Conservation (phyloP, 805 yeast genomes). For the Ogataea dorogensis region DNA sequence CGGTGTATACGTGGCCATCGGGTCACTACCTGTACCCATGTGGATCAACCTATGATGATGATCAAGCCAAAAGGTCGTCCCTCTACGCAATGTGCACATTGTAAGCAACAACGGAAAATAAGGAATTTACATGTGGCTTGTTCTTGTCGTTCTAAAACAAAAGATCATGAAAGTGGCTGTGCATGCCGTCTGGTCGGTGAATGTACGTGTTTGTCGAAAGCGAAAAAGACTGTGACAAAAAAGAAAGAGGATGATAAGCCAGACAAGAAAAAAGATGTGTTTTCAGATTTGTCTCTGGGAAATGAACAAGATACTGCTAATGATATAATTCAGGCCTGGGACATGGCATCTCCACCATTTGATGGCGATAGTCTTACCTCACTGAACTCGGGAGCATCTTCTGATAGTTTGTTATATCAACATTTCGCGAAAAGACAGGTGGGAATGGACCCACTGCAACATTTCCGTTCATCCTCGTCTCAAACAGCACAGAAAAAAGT, state of each 20-base stretch:
- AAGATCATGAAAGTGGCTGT: conserved; percentile 30
- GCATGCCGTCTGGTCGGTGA: conserved; percentile 33
- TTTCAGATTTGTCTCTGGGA: conserved; percentile 8
- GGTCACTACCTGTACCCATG: conserved; percentile 90
- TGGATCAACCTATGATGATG: conserved; percentile 86
- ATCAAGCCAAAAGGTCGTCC: conserved; percentile 98
- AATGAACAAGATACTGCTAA: conserved; percentile 18
- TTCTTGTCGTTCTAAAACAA: conserved; percentile 56
- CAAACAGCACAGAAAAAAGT: conserved; percentile 21
- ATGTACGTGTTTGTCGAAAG: conserved; percentile 34
- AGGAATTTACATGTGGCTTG: conserved; percentile 70
- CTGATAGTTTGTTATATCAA: conserved; percentile 20
- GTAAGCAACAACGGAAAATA: conserved; percentile 69
- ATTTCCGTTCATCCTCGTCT: conserved; percentile 24
- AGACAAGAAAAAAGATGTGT: conserved; percentile 9
- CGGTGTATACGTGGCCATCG: conserved; percentile 95
- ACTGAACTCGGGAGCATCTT: conserved; percentile 19
- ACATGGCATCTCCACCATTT: conserved; percentile 29
- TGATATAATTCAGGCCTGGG: conserved; percentile 28
- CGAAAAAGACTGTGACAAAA: conserved; percentile 20
- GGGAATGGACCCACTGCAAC: conserved; percentile 33
- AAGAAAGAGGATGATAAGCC: conserved; percentile 17
- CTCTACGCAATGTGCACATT: conserved; percentile 84
- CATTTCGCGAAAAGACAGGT: conserved; percentile 27
- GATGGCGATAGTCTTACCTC: conserved; percentile 24